Evolutionary conservation across 345 rosid species (phyloP), one percentile per base, ranked within the genome.

Genomic region (Populus davidiana): DNA sequence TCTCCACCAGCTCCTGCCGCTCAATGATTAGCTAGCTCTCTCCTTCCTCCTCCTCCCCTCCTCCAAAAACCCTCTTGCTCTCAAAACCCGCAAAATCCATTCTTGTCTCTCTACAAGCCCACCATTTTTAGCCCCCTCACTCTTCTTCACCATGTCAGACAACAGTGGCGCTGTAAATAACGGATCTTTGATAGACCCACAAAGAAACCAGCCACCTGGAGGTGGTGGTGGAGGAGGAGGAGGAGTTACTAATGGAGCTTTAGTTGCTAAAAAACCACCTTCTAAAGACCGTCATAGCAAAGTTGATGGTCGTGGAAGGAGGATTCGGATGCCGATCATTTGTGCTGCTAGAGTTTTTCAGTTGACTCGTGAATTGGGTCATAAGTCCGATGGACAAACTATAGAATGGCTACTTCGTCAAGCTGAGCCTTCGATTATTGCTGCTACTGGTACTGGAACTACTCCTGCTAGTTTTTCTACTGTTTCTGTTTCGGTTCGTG

Each of bases 1-100:
- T 96, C 97, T 93, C 97, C 98, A 93, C 99, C 98, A 88, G 97
- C 96, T 89, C 88, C 92, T 91, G 89, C 98, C 91, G 81, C 96
- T 92, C 96, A 93, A 96, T 93, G 83, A 93, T 93, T 89, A 90
- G 91, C 88, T 72, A 10, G 44, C 44, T 10, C 14, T 41, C 79
- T 81, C 65, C 68, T 6, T 50, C 50, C 50, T 38, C 76, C 74
- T 69, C 83, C 79, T 75, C 70, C 54, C 47, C 62, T 47, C 77
- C 39, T 36, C 59, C 68, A 13, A 73, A 76, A 71, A 21, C 29
- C 78, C 67, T 54, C 69, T 21, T 61, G 2, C 38, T 33, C 66
- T 35, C 36, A 18, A 41, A 38, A 13, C 39, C 14, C 21, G 1
- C 21, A 44, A 12, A n/a, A 39, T 38, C 16, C 16, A 10, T n/a